These are phyloP conservation scores for Amaranthus cruentus DNA, from an alignment of 148 eudicot genomes.

Conservation along the genomic window DNA sequence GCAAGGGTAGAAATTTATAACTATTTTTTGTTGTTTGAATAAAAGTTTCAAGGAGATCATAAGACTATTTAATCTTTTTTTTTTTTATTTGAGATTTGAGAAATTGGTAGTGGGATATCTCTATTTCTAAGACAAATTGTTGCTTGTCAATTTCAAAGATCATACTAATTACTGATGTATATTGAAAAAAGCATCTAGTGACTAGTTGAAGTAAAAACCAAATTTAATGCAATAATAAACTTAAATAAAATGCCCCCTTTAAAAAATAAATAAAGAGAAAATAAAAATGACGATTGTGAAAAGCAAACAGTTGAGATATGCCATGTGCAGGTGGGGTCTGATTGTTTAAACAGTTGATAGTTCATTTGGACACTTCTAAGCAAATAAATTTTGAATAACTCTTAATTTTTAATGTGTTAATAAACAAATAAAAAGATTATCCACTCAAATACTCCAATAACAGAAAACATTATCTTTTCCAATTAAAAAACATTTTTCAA, in stretches of 20 bases:
- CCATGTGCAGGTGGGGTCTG: slow-evolving; percentile 49
- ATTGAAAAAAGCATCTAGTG: neutral
- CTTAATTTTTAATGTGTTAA: neutral
- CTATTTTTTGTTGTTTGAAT: no score
- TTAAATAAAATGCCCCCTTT: neutral
- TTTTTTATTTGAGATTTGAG: neutral
- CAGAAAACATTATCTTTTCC: neutral
- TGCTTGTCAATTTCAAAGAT: slow-evolving; percentile 2
- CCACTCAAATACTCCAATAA: neutral
- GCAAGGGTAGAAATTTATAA: no score
- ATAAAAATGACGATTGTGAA: neutral
- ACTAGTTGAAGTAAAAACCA: slow-evolving; percentile 1
- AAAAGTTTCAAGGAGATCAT: no score
- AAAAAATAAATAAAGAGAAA: neutral
- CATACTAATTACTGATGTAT: neutral
- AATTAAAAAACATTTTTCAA: neutral
- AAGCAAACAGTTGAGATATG: slow-evolving; percentile 18
- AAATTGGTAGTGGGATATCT: slow-evolving; percentile 4
- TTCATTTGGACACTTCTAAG: slow-evolving; percentile 21
- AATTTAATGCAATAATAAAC: neutral
- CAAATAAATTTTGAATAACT: neutral
- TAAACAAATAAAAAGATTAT: neutral
- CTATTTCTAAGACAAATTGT: slow-evolving; percentile 9
- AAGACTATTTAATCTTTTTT: no score
- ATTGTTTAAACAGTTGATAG: slow-evolving; percentile 23